Evolutionary conservation across 2,329 filamentous ascomycete genomes (phyloP), one percentile per base, ranked within the genome.

Genomic region (Lasiodiplodia sp.): DNA sequence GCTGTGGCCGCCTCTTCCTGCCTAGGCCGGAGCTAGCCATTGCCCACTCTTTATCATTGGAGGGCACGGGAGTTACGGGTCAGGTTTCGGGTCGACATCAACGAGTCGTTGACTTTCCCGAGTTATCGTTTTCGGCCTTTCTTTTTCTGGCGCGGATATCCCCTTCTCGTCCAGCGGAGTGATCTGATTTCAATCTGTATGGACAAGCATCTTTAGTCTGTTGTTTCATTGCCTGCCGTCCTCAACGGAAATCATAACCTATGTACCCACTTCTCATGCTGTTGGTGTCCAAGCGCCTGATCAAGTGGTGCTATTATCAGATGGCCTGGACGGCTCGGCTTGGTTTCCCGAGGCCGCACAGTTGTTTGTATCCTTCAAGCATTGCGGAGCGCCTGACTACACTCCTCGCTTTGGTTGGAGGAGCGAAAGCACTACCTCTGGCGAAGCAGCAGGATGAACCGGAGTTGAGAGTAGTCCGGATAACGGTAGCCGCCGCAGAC

Each of bases 41-140:
- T 28, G 37, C 23, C 23, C 23, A 23, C 23, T 52, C 28, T 16
- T 52, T 25, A 34, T 34, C 31, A 63, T 63, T 63, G 58, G 60
- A 52, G 31, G 47, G 44, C 6, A 38, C 28, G 31, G 60, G 60
- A 64, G 60, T 64, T 64, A 53, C 23, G 28, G 60, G 44, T 21
- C 28, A 49, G 47, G 44, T 37, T 53, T 64, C 47, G 31, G 60
- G n/a, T 52, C 60, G 23, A 49, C 44, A 31, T 40, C 47, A 14
- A 64, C 31, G 60, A 52, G 60, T 64, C 60, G 60, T 34, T 64
- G 60, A 52, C 47, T 25, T 52, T 53, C 28, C 8, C 28, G 58
- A 49, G n/a, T 53, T 28, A 21, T 64, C 47, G n/a, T 64, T 52
- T 64, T 40, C 31, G n/a, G 60, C 12, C 7, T 64, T 64, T 28